phyloP scores from a whole-genome alignment of 2,329 filamentous ascomycete genomes.

The Neurospora sp. region DNA sequence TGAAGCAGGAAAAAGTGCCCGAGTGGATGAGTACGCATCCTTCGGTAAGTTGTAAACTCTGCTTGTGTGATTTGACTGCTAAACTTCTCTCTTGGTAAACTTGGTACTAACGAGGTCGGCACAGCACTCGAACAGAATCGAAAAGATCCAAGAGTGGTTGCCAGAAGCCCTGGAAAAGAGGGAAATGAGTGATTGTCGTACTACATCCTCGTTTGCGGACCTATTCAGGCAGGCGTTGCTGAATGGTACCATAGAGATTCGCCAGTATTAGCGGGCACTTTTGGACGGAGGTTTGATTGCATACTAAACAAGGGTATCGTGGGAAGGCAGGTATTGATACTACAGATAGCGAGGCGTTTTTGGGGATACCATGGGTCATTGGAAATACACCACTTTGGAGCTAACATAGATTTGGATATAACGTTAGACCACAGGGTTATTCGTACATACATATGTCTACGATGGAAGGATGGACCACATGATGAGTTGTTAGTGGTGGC shows the following conservation, averaged over 20 bases:
- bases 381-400: not conserved
- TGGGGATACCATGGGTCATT: not conserved
- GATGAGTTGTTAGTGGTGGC: not conserved
- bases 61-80: not conserved
- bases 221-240: constrained; percentile 39
- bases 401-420: not conserved
- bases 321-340: not conserved
- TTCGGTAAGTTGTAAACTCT: constrained; percentile 36
- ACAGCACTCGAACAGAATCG: constrained; percentile 51
- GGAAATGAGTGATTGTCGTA: constrained; percentile 41
- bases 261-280: constrained; percentile 8
- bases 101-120: constrained; percentile 3
- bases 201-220: constrained; percentile 41
- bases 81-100: no score
- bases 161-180: constrained; percentile 45
- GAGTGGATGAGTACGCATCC: constrained; percentile 72
- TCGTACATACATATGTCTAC: not conserved
- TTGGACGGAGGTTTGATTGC: not conserved
- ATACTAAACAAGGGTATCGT: not conserved
- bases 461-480: not conserved
- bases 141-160: constrained; percentile 56
- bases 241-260: constrained; percentile 17
- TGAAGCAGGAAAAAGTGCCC: constrained; percentile 40
- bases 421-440: not conserved
- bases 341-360: not conserved